Percentiles rank a stretch among this genome's conserved stretches.
Evolutionary conservation across 1,284 basidiomycete genomes (phyloP).

Genomic region (Ceratobasidium sp.): DNA sequence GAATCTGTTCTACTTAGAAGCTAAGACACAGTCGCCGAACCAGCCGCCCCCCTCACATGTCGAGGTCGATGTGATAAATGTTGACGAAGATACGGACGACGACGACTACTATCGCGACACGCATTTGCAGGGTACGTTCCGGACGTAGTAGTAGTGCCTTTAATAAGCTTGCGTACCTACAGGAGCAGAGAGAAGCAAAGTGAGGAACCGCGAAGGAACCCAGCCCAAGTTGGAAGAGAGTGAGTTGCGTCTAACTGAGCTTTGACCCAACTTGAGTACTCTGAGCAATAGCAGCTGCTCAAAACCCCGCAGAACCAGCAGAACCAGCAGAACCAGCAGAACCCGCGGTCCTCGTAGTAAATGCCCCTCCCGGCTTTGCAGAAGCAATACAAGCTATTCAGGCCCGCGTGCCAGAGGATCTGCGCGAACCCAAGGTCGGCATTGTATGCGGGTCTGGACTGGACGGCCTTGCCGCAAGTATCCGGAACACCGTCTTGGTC

Average conservation of each 20-base stretch:
- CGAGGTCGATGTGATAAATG: no score
- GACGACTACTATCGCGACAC: no score
- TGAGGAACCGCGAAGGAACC: no score
- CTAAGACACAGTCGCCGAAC: no score
- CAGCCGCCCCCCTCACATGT: no score
- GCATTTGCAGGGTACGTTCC: background rate
- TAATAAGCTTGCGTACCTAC: background rate
- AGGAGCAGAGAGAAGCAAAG: no score
- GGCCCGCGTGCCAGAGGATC: conserved; percentile 17
- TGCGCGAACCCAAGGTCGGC: conserved; percentile 47
- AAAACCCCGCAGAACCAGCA: no score
- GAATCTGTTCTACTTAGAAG: no score
- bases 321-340: no score
- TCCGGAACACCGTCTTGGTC: conserved; percentile 38
- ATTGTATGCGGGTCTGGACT: conserved; percentile 51
- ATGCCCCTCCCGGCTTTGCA: conserved; percentile 30
- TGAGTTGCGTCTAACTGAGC: no score
- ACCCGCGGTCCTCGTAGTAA: conserved; percentile 19
- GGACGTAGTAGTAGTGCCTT: background rate
- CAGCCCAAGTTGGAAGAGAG: no score
- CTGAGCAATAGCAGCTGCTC: background rate
- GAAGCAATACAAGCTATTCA: conserved; percentile 45
- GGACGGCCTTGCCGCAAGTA: conserved; percentile 41
- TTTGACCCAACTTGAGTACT: background rate
- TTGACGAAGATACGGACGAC: no score